Conservation (phyloP, 768 basidiomycete genomes). For the Holtermannia corniformis region DNA sequence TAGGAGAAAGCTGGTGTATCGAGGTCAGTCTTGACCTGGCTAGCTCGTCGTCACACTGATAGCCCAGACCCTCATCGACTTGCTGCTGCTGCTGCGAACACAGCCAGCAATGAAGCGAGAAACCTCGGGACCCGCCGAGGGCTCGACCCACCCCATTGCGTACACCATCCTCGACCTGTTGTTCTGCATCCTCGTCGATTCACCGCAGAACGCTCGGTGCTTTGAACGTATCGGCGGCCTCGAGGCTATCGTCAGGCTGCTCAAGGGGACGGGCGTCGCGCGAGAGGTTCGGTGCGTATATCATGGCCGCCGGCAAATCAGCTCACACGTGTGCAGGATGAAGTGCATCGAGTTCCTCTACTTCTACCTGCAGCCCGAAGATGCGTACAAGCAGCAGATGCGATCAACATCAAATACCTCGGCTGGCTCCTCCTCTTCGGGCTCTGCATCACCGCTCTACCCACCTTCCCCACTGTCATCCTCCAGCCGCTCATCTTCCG, state of each 20-base stretch:
- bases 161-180: slow-evolving; percentile 72
- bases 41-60: neutral
- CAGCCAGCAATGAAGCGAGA: slow-evolving; percentile 6
- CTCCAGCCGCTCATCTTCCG: neutral
- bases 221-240: slow-evolving; percentile 73
- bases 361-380: slow-evolving; percentile 86
- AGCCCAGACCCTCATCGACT: slow-evolving; percentile 28
- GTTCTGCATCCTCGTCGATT: slow-evolving; percentile 80
- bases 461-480: neutral
- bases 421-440: slow-evolving; percentile 2
- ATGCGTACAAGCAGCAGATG: slow-evolving; percentile 26
- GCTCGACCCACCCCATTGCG: slow-evolving; percentile 48
- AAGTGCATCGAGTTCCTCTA: slow-evolving; percentile 92
- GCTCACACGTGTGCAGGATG: slow-evolving; percentile 53
- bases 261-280: slow-evolving; percentile 77
- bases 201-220: slow-evolving; percentile 58
- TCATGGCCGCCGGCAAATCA: neutral
- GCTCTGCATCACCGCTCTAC: slow-evolving; percentile 1
- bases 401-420: neutral
- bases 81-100: slow-evolving; percentile 23
- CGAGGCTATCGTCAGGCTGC: slow-evolving; percentile 70
- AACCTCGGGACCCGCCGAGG: neutral
- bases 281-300: slow-evolving; percentile 65
- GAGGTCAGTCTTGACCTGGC: slow-evolving; percentile 18
- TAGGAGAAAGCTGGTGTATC: slow-evolving; percentile 24